Evolutionary conservation across 2,329 filamentous ascomycete species (phyloP), one percentile per base, ranked within the genome.

Genomic region (Sporothrix humicola): DNA sequence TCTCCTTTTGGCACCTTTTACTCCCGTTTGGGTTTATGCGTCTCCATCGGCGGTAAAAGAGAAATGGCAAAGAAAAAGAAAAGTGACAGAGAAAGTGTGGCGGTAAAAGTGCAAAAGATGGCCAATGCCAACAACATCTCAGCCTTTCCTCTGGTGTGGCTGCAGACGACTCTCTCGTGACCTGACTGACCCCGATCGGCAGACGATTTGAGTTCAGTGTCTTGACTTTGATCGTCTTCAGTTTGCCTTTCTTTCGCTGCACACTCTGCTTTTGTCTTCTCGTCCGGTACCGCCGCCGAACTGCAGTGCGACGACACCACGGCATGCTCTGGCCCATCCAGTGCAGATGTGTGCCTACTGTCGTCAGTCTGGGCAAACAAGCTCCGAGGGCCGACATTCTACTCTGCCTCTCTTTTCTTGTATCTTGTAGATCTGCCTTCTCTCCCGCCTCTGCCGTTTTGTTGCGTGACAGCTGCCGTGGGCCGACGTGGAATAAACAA

Each of bases 391-490:
- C 59, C 42, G 59, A 65, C 23, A 26, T 26, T 26, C 23, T n/a
- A n/a, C n/a, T n/a, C n/a, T 52, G 5, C 50, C 1, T 26, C 2
- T 46, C 7, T n/a, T 37, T n/a, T 42, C 46, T 26, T 54, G 15
- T 37, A 37, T 7, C 12, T 17, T 10, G 52, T 54, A 1, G 2
- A 37, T 42, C 46, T 46, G 5, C n/a, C 6, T 48, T 20, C 7
- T 44, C 31, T 70, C 31, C 52, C 52, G 50, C 37, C 26, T n/a
- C 23, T 46, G 54, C 54, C 54, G 23, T 26, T 69, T 50, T 44
- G 42, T 59, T 71, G 54, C 54, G 69, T 71, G 69, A 42, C 37
- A 46, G 42, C 61, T 66, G 61, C 42, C 61, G n/a, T 66, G 61
- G 61, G 61, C 42, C 20, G 61, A 46, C 42, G 23, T 56, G 52